phyloP scores from a whole-genome alignment of 108 stramenopile species.

The Seminavis robusta region DNA sequence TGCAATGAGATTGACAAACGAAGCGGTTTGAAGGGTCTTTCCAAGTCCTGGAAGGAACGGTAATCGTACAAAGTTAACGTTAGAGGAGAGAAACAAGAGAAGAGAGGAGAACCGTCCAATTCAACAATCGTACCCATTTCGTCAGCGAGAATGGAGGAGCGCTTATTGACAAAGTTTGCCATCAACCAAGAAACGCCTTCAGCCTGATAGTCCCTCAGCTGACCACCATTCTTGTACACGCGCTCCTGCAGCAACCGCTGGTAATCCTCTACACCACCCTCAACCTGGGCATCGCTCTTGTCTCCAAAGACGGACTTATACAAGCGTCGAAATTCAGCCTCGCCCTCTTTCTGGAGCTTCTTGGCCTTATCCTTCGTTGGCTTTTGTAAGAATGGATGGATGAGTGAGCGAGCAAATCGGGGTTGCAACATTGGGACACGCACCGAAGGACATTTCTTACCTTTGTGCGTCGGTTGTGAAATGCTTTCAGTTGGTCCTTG shows the following conservation, averaged over 20 bases:
- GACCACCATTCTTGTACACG: constrained; percentile 75
- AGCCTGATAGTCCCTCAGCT: constrained; percentile 90
- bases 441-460: constrained; percentile 2
- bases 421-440: background rate
- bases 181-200: constrained; percentile 93
- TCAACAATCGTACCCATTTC: constrained; percentile 96
- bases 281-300: constrained; percentile 18
- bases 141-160: constrained; percentile 90
- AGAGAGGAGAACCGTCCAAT: background rate
- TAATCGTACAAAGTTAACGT: constrained; percentile 2
- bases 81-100: background rate
- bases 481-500: constrained; percentile 43
- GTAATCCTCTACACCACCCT: constrained; percentile 55
- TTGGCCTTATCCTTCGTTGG: constrained; percentile 44
- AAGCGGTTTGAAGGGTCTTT: constrained; percentile 83
- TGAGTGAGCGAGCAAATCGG: background rate
- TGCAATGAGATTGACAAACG: constrained; percentile 64
- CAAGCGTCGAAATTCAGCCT: constrained; percentile 40
- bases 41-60: no score
- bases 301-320: constrained; percentile 80
- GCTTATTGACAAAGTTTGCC: constrained; percentile 69
- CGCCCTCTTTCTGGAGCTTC: constrained; percentile 11
- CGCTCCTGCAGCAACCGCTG: constrained; percentile 44
- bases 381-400: constrained; percentile 22
- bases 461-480: constrained; percentile 42